phyloP scores from a whole-genome alignment of 495 filamentous ascomycete genomes.

The Talaromyces adpressus region DNA sequence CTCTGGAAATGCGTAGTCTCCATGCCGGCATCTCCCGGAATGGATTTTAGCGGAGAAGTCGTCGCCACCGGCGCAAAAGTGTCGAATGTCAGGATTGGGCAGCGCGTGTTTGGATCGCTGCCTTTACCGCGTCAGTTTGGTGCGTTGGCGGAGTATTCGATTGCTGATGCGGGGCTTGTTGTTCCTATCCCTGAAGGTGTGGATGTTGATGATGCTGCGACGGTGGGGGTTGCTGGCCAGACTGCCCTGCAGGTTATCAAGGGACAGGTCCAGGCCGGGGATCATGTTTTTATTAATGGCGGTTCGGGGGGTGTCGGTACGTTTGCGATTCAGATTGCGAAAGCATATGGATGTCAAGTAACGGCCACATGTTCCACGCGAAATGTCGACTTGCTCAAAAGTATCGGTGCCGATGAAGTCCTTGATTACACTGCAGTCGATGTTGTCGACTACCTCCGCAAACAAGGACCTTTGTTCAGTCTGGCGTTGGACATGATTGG shows the following conservation, averaged over 20 bases:
- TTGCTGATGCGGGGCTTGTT: conserved; percentile 14
- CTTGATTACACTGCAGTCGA: conserved; percentile 58
- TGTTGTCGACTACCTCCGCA: conserved; percentile 40
- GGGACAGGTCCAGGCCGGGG: conserved; percentile 45
- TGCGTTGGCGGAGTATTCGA: conserved; percentile 47
- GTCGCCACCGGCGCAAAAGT: conserved; percentile 29
- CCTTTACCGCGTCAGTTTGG: conserved; percentile 39
- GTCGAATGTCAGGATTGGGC: conserved; percentile 35
- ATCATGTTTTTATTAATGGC: conserved; percentile 61
- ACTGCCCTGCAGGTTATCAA: conserved; percentile 54
- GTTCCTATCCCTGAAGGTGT: conserved; percentile 45
- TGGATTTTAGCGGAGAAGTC: conserved; percentile 60
- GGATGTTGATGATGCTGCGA: conserved; percentile 39
- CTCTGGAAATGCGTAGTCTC: conserved; percentile 32
- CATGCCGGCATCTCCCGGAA: conserved; percentile 47
- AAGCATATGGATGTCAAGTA: conserved; percentile 56
- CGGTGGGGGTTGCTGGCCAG: conserved; percentile 47
- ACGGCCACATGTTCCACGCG: conserved; percentile 50
- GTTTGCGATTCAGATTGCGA: conserved; percentile 61
- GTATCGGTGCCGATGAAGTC: conserved; percentile 59
- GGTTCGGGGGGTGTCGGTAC: conserved; percentile 57
- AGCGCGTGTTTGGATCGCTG: conserved; percentile 49
- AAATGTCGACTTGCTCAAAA: conserved; percentile 50
- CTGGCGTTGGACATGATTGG: conserved; percentile 59
- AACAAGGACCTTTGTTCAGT: conserved; percentile 44